phyloP scores from a whole-genome alignment of 495 filamentous ascomycete genomes.

The Tuber indicum region DNA sequence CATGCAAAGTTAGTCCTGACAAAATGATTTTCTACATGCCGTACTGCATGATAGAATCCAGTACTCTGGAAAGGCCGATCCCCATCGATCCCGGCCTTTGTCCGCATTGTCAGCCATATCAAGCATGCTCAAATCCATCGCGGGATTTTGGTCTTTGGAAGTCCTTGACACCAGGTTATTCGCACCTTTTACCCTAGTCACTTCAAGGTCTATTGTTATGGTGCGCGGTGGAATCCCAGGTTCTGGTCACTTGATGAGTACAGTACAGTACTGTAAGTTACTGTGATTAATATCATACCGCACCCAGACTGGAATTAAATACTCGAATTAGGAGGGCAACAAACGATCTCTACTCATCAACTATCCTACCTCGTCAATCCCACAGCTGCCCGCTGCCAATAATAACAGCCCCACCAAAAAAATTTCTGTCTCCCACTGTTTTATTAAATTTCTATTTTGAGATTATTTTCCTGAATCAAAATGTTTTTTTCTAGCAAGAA shows the following conservation, averaged over 20 bases:
- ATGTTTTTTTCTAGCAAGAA: too few species aligned
- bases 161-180: conserved; percentile 11
- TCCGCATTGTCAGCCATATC: background rate
- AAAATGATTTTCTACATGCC: background rate
- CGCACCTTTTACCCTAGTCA: background rate
- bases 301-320: too few species aligned
- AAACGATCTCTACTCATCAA: too few species aligned
- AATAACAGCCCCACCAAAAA: too few species aligned
- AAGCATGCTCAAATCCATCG: conserved; percentile 8
- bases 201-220: background rate
- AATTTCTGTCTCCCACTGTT: too few species aligned
- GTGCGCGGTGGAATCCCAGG: background rate
- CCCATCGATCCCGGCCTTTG: background rate
- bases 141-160: conserved; percentile 13
- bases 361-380: too few species aligned
- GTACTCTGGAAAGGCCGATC: background rate
- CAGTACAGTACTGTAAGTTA: too few species aligned
- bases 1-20: background rate
- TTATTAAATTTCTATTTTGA: too few species aligned
- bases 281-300: too few species aligned
- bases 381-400: too few species aligned
- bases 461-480: too few species aligned
- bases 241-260: background rate
- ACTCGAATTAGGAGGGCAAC: too few species aligned
- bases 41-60: background rate